These are phyloP conservation scores for Postia placenta DNA, from an alignment of 768 basidiomycete genomes.

Conservation along the genomic window DNA sequence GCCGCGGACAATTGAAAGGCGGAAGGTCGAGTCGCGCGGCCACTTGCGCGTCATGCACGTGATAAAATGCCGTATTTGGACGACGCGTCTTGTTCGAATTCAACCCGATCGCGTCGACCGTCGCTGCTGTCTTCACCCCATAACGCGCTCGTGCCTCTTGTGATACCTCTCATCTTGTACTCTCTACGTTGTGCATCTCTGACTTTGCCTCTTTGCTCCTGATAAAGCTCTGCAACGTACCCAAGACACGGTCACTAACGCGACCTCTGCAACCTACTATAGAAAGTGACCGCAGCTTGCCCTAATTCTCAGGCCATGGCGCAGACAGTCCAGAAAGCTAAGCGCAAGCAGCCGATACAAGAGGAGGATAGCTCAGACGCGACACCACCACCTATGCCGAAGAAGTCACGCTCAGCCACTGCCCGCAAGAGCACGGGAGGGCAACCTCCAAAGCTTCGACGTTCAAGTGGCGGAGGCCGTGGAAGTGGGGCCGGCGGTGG, in stretches of 20 bases:
- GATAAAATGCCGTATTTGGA: slow-evolving; percentile 13
- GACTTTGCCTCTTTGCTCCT: neutral
- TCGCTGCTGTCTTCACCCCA: neutral
- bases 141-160: too few species aligned
- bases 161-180: slow-evolving; percentile 1
- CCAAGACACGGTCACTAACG: slow-evolving; percentile 14
- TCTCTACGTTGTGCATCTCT: neutral
- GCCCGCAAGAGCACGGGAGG: slow-evolving; percentile 87
- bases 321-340: slow-evolving; percentile 61
- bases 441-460: slow-evolving; percentile 32
- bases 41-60: neutral
- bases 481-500: slow-evolving; percentile 13
- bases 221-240: too few species aligned
- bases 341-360: slow-evolving; percentile 24
- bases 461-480: slow-evolving; percentile 11
- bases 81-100: slow-evolving; percentile 13
- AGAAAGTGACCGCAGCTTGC: neutral
- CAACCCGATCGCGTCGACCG: neutral
- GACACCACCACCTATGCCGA: slow-evolving; percentile 38
- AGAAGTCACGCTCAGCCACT: slow-evolving; percentile 49
- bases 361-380: slow-evolving; percentile 35
- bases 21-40: too few species aligned
- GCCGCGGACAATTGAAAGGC: too few species aligned
- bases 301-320: slow-evolving; percentile 40
- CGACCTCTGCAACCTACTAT: neutral